These are phyloP conservation scores for Misopates orontium DNA, from an alignment of 257 asterid genomes.

Conservation along the genomic window DNA sequence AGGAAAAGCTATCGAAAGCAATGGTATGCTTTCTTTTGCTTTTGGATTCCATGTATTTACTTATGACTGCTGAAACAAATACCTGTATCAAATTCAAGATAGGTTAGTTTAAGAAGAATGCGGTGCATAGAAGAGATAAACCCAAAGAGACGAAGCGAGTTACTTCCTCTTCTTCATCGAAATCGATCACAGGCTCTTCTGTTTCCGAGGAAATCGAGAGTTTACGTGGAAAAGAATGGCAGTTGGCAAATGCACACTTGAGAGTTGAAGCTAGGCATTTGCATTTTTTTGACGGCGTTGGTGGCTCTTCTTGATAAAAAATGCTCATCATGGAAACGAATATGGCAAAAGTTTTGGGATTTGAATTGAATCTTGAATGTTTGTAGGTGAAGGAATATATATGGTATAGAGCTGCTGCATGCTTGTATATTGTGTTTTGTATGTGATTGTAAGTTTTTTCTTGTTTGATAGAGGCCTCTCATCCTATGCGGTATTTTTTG, in stretches of 20 bases:
- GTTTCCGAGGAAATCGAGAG: constrained; percentile 41
- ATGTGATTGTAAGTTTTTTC: constrained; percentile 28
- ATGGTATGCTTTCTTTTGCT: constrained; percentile 39
- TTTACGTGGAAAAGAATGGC: constrained; percentile 45
- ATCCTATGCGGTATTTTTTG: constrained; percentile 34
- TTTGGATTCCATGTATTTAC: constrained; percentile 66
- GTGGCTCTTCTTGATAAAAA: constrained; percentile 46
- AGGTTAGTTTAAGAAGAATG: not conserved
- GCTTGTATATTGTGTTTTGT: constrained; percentile 16
- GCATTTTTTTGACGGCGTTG: constrained; percentile 51
- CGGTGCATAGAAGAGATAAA: not conserved
- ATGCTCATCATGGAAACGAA: constrained; percentile 39
- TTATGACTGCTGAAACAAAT: constrained; percentile 68
- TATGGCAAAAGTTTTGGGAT: constrained; percentile 8
- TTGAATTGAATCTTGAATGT: constrained; percentile 16
- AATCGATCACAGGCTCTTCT: constrained; percentile 40
- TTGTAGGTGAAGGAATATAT: constrained; percentile 28
- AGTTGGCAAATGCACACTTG: constrained; percentile 52
- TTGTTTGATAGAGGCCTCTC: constrained; percentile 46
- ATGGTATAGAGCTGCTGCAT: constrained; percentile 1
- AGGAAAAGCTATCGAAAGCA: constrained; percentile 37
- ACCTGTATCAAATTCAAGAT: constrained; percentile 41
- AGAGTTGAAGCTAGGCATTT: constrained; percentile 49
- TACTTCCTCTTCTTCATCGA: constrained; percentile 72
- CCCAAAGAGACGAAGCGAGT: constrained; percentile 23